Evolutionary conservation across 306 rosid genomes (phyloP), one percentile per base, ranked within the genome.

Genomic region (Gynostemma pentaphyllum): DNA sequence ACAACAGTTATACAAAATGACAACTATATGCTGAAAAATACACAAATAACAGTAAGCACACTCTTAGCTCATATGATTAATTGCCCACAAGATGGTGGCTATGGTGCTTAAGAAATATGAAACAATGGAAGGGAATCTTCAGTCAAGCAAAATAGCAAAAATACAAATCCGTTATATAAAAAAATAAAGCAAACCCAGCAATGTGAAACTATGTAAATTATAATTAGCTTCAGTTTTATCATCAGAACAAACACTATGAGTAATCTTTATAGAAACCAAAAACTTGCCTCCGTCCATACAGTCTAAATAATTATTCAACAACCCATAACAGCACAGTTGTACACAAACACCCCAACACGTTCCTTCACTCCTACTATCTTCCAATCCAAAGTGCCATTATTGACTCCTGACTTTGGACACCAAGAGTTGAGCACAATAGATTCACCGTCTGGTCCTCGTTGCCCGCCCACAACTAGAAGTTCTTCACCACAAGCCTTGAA

Each of bases 271-370:
- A 57, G 64, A 57, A 36, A 36, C 64, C 64, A 59, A 55, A 59
- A 34, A 22, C 30, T 39, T 36, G 30, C 32, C 7, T 37, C 65
- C 40, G 47, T 36, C 47, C 36, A 59, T 36, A 36, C 47, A 37
- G 65, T 59, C 39, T 19, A 75, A 77, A 74, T 64, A 79, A 74
- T 72, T 77, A 79, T 73, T 81, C 85, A 92, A 79, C 95, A 92
- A 47, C 90, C 87, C 98, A 88, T 88, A 44, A 92, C 89, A 56
- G 96, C 98, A 74, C 98, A 92, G 75, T 92, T 92, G 84, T 82
- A 92, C 66, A 92, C 95, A 66, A 92, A 92, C 55, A 86, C 96
- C 49, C 98, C 96, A 22, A 71, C 84, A 62, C 86, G 85, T 71
- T 92, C 96, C 81, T 82, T 88, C 70, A 76, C 81, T 6, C 89